Evolutionary conservation across 2,329 filamentous ascomycete genomes (phyloP).

Genomic region (Pseudocercospora macadamiae): DNA sequence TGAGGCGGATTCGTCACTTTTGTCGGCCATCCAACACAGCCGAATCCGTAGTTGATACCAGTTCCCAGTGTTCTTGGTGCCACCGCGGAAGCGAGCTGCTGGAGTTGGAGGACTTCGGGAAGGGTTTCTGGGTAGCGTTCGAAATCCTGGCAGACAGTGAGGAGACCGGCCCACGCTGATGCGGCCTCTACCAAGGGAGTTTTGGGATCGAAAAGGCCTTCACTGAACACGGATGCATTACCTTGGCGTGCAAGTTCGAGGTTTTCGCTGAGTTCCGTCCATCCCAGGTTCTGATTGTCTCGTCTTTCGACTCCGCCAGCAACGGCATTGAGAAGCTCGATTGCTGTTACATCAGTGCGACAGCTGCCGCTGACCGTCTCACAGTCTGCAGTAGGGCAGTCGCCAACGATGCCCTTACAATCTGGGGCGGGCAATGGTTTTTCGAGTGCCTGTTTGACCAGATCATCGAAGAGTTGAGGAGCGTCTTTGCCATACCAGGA

Average conservation of each 20-base stretch:
- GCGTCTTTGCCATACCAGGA: background rate
- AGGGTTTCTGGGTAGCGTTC: background rate
- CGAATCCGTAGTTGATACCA: background rate
- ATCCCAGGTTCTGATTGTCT: background rate
- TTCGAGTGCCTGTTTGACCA: background rate
- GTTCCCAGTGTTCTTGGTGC: background rate
- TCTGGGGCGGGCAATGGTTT: background rate
- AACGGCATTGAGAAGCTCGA: background rate
- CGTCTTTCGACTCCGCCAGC: background rate
- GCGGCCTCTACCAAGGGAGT: background rate
- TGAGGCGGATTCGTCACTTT: background rate
- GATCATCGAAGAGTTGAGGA: background rate
- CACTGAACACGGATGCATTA: background rate
- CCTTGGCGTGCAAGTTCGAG: background rate
- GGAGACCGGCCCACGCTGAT: background rate
- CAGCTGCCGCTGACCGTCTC: background rate
- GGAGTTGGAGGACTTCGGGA: background rate
- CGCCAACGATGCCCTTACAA: background rate
- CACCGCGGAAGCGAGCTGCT: background rate
- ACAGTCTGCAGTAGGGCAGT: background rate
- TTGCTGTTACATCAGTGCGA: background rate
- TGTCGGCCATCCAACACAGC: background rate
- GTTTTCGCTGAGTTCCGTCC: background rate
- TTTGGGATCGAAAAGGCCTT: background rate
- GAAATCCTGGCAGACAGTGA: background rate